Conservation (phyloP, 164 flowering plant species). For the Macadamia tetraphylla region DNA sequence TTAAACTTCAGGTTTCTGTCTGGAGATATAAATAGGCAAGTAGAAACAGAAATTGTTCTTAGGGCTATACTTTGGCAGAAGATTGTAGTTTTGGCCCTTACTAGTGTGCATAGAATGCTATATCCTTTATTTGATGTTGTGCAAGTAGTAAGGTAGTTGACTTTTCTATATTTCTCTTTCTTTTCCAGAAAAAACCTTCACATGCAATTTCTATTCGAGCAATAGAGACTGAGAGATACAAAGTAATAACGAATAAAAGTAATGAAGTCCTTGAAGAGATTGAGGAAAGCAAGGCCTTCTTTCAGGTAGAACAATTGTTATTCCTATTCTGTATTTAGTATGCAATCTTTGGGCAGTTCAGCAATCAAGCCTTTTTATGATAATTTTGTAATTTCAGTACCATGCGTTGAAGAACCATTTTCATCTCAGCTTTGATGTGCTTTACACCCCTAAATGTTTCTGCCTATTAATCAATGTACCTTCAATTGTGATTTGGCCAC, state of each 20-base stretch:
- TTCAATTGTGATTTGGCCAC: background rate
- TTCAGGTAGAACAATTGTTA: slow-evolving; percentile 51
- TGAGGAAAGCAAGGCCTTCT: slow-evolving; percentile 97
- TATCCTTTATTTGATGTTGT: background rate
- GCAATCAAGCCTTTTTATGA: background rate
- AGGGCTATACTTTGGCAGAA: too few relatives aligned
- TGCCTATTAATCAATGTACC: background rate
- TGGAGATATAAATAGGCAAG: too few relatives aligned
- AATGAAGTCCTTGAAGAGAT: slow-evolving; percentile 81
- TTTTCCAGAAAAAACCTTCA: slow-evolving; percentile 64
- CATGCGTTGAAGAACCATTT: background rate
- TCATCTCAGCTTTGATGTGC: background rate
- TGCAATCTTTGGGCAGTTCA: background rate
- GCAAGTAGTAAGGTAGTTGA: background rate
- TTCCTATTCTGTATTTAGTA: background rate
- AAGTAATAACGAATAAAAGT: slow-evolving; percentile 48
- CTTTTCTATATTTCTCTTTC: background rate
- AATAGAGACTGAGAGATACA: slow-evolving; percentile 64
- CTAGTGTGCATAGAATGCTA: background rate
- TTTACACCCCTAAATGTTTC: background rate
- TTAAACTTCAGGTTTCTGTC: too few relatives aligned
- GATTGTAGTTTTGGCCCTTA: too few relatives aligned
- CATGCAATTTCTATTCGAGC: slow-evolving; percentile 70
- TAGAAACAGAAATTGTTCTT: too few relatives aligned
- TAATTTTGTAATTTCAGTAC: background rate